A percentile compares a stretch with the other conserved stretches of the same genome.
phyloP scores from a whole-genome alignment of 2,329 filamentous ascomycete genomes.

The Penicillium sclerotigenum region DNA sequence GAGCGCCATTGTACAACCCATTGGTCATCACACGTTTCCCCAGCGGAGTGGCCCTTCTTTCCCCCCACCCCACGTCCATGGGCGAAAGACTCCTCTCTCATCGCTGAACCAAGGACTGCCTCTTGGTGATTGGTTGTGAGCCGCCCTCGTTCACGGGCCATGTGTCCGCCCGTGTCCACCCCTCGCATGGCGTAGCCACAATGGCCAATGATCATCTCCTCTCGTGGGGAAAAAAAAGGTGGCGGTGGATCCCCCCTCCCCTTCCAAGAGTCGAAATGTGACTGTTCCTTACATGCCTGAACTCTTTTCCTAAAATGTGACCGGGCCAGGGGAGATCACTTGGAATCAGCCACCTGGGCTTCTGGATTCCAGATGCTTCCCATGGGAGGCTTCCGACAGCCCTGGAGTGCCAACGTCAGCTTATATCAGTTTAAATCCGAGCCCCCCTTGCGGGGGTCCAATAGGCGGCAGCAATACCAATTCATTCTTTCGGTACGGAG shows the following conservation, averaged over 20 bases:
- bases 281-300: conserved; percentile 9
- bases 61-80: conserved; percentile 1
- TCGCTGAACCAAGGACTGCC: conserved; percentile 1
- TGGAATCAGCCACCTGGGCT: background rate
- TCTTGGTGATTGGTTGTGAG: conserved; percentile 11
- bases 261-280: conserved; percentile 7
- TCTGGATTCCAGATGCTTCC: background rate
- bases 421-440: background rate
- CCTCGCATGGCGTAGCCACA: conserved; percentile 24
- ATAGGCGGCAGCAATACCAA: background rate
- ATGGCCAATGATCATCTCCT: conserved; percentile 16
- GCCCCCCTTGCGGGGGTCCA: background rate
- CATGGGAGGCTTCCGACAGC: background rate
- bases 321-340: background rate
- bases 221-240: conserved; percentile 14
- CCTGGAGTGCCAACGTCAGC: background rate
- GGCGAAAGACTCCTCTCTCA: background rate
- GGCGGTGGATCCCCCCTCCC: conserved; percentile 20
- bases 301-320: background rate
- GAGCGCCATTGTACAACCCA: background rate
- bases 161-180: conserved; percentile 27
- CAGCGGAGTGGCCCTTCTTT: background rate
- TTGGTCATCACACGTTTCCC: background rate
- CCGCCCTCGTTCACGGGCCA: conserved; percentile 19
- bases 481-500: background rate